phyloP scores from a whole-genome alignment of 1,284 basidiomycete species.

The Hypsizygus ulmarius region DNA sequence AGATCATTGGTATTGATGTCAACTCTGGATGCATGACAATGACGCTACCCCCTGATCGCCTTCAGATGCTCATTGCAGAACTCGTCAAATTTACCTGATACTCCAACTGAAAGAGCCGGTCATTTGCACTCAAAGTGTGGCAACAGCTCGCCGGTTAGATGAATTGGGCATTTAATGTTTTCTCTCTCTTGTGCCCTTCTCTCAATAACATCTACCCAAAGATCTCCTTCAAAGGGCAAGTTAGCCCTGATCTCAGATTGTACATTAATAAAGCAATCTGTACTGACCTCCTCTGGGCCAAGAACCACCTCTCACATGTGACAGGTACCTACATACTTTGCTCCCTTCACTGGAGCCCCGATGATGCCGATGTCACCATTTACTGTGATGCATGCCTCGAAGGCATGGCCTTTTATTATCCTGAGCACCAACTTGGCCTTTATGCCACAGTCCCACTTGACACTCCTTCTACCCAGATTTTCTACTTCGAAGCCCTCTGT shows the following conservation, averaged over 20 bases:
- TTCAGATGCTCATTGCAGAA: too few species aligned
- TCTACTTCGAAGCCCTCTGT: slow-evolving; percentile 30
- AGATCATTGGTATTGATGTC: slow-evolving; percentile 6
- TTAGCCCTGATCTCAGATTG: too few species aligned
- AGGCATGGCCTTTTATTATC: slow-evolving; percentile 33
- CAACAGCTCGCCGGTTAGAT: not conserved
- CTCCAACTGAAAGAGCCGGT: too few species aligned
- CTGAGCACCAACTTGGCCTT: slow-evolving; percentile 17
- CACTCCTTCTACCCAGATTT: slow-evolving; percentile 10
- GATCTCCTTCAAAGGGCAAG: too few species aligned
- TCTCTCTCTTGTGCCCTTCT: not conserved
- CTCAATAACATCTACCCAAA: slow-evolving; percentile 1
- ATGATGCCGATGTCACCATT: too few species aligned
- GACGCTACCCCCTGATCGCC: not conserved
- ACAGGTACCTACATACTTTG: too few species aligned
- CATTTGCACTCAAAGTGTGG: too few species aligned
- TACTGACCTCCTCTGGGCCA: too few species aligned
- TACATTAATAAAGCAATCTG: too few species aligned
- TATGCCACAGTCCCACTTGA: slow-evolving; percentile 6
- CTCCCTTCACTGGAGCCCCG: too few species aligned
- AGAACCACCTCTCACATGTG: too few species aligned
- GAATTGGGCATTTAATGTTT: slow-evolving; percentile 8
- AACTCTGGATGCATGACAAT: not conserved
- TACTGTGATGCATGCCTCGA: slow-evolving; percentile 30
- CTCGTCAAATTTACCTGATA: too few species aligned